A percentile compares a stretch with the other conserved stretches of the same genome.
phyloP scores from a whole-genome alignment of 768 basidiomycete species.

The Lactarius hengduanensis region DNA sequence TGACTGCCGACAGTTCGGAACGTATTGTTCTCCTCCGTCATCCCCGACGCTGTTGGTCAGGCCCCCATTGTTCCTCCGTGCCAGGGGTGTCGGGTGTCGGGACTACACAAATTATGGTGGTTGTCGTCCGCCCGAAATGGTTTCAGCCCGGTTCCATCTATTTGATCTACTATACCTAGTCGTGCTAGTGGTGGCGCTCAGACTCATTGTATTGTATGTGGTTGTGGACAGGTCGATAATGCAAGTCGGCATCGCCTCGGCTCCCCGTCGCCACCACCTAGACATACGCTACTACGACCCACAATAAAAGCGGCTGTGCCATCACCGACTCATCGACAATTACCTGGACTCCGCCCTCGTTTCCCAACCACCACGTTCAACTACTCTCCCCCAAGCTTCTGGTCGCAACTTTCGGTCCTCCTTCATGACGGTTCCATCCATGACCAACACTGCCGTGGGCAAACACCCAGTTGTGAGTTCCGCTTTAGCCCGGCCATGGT shows the following conservation, averaged over 20 bases:
- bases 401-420: not conserved
- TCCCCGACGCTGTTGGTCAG: not conserved
- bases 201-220: constrained; percentile 17
- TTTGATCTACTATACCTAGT: not conserved
- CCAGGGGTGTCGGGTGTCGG: not conserved
- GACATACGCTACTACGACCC: not conserved
- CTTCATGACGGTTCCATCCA: not conserved
- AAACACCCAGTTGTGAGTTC: constrained; percentile 11
- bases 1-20: not conserved
- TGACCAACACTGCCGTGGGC: not conserved
- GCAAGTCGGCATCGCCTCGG: constrained; percentile 7
- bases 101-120: constrained; percentile 9
- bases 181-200: constrained; percentile 12
- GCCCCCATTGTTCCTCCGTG: constrained; percentile 9
- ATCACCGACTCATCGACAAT: not conserved
- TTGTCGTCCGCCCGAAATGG: not conserved
- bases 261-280: not conserved
- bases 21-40: constrained; percentile 14
- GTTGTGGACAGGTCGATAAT: constrained; percentile 3
- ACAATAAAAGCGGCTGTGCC: constrained; percentile 8
- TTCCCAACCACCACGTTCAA: constrained; percentile 3
- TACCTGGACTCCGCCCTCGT: not conserved
- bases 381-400: not conserved
- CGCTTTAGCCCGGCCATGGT: too few species aligned
- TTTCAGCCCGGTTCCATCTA: not conserved